A percentile compares a stretch with the other conserved stretches of the same genome.
Evolutionary conservation across 106 monocot genomes (phyloP).

Genomic region (Dendrobium nobile): DNA sequence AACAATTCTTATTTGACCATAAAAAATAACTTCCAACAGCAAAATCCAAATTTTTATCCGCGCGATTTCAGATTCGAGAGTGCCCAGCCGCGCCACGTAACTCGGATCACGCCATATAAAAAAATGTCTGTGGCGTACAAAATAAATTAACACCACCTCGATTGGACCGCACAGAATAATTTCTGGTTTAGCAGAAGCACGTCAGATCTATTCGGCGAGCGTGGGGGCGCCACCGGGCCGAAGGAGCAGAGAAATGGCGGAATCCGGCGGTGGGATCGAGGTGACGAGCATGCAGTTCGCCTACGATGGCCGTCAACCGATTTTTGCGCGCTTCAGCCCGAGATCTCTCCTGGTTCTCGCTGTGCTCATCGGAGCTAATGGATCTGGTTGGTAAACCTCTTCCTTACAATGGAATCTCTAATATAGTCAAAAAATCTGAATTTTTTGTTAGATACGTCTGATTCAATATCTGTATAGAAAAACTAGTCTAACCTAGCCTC

Average conservation of each 20-base stretch:
- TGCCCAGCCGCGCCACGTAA: no score
- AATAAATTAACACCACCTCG: no score
- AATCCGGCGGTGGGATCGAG: slow-evolving; percentile 46
- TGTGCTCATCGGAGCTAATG: slow-evolving; percentile 93
- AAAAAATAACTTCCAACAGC: no score
- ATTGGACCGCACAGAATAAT: no score
- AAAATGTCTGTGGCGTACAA: no score
- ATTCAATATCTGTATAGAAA: not conserved
- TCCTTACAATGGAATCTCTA: not conserved
- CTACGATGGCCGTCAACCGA: slow-evolving; percentile 58
- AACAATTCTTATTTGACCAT: no score
- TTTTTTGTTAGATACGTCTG: not conserved
- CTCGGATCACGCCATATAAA: no score
- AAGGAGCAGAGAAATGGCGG: slow-evolving; percentile 18
- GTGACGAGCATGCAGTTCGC: slow-evolving; percentile 72
- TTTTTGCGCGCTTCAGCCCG: slow-evolving; percentile 63
- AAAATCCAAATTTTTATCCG: no score
- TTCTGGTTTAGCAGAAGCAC: not conserved
- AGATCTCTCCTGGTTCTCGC: slow-evolving; percentile 62
- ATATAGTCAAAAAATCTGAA: not conserved
- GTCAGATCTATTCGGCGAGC: not conserved
- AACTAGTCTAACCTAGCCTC: not conserved
- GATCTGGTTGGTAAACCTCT: slow-evolving; percentile 56
- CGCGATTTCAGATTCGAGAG: no score
- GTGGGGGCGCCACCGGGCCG: not conserved